A percentile compares a stretch with the other conserved stretches of the same genome.
phyloP scores from a whole-genome alignment of 768 basidiomycete genomes.

The Lentinula boryana region DNA sequence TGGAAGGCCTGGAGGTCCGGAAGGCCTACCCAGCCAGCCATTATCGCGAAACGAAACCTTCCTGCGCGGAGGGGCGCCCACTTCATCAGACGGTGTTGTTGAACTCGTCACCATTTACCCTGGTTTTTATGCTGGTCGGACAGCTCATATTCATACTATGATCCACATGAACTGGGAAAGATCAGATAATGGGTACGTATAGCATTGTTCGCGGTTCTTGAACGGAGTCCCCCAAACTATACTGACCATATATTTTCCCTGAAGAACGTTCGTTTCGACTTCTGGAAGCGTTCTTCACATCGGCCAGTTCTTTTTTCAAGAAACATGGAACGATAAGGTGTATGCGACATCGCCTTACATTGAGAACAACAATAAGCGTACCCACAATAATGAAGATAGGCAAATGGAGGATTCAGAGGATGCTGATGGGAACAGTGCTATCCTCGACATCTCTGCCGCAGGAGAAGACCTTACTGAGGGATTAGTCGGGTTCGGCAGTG shows the following conservation, averaged over 20 bases:
- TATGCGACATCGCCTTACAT: constrained; percentile 20
- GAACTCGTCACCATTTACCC: constrained; percentile 25
- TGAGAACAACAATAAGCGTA: constrained; percentile 19
- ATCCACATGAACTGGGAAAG: constrained; percentile 19
- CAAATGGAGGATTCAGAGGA: constrained; percentile 15
- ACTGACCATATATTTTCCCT: neutral
- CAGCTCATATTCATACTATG: constrained; percentile 28
- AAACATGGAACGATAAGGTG: constrained; percentile 22
- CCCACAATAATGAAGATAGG: constrained; percentile 23
- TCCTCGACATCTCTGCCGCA: constrained; percentile 17
- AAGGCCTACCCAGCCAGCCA: neutral
- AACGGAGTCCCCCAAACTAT: neutral
- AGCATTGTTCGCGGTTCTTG: neutral
- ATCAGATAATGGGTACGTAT: constrained; percentile 12
- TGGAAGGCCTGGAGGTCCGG: neutral
- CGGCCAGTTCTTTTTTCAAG: constrained; percentile 31
- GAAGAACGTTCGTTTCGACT: constrained; percentile 21
- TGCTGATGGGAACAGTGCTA: constrained; percentile 20
- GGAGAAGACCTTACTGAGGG: constrained; percentile 12
- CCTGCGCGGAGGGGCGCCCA: constrained; percentile 26
- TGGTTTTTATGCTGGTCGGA: constrained; percentile 25
- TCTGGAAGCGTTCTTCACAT: constrained; percentile 24
- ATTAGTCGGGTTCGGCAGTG: constrained; percentile 21
- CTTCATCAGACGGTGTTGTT: constrained; percentile 23
- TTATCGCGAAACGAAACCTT: constrained; percentile 20